Evolutionary conservation across 2,329 filamentous ascomycete genomes (phyloP), one percentile per base, ranked within the genome.

Genomic region (Beauveria caledonica): DNA sequence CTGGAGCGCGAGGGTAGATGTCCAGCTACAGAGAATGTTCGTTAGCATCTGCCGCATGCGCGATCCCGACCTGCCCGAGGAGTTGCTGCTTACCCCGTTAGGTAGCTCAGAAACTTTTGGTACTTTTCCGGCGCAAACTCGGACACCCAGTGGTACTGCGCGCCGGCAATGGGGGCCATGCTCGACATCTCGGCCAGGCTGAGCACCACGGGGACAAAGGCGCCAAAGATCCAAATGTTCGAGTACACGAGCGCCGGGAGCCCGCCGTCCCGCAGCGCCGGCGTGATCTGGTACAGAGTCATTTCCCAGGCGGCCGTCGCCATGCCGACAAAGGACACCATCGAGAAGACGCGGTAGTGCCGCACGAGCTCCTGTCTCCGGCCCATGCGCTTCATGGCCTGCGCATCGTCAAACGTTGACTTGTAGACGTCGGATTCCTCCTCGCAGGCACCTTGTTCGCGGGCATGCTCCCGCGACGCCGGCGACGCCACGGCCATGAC

Each of bases 1-100:
- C 33, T 64, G 63, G 46, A 59, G 58, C 8, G 63, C 63, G 33
- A 64, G 58, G 13, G 62, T 61, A 3, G 60, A 63, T 4, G 58
- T 63, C 63, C 63, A 64, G 36, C 62, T 36, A 6, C 33, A 36
- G 11, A 36, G 5, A 5, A n/a, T n/a, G n/a, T n/a, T 25, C 13
- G 33, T 36, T 36, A 36, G 33, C 33, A 36, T 36, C 11, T n/a
- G 33, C 11, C 33, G 33, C 33, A 10, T 5, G n/a, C 13, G 10
- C 11, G 1, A 36, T 36, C 33, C 7, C 25, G 25, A 25, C 25
- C 25, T 64, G 40, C 21, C 8, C 8, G 15, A 10, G 13, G 9
- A 2, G 62, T 58, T 52, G n/a, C 7, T 29, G 13, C 44, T 54
- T 29, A 61, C 59, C 59, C 59, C 23, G 59, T 61, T 40, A 61